Evolutionary conservation across 139 green algal genomes (phyloP), one percentile per base, ranked within the genome.

Genomic region (Chlamydomonas sp.): DNA sequence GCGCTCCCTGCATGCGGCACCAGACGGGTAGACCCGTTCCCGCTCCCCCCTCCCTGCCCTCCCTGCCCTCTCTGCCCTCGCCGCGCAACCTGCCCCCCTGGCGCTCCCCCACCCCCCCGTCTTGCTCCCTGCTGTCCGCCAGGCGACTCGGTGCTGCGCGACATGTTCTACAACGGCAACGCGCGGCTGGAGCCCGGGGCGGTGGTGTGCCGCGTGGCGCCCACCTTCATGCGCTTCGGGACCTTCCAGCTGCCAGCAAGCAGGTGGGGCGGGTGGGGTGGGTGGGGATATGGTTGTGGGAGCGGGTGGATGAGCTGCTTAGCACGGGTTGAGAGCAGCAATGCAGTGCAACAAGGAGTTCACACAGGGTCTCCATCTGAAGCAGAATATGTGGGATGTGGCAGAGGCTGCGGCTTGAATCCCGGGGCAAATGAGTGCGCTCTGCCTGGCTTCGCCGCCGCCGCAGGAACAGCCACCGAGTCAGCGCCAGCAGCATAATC

Each of bases 201-300:
- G 17, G 87, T 93, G 66, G 74, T 98, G 75, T 97, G 93, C 88
- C 94, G 97, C 16, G 91, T 99, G 64, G 91, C 96, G 5, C 95
- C 93, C 0, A 96, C 87, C 68, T 99, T 98, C 78, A 90, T 99
- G 61, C 91, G 97, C 57, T 99, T 99, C 86, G 97, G 97, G 18
- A 96, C 94, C 84, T 99, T 99, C 93, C 94, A 99, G 91, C 89
- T 99, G 75, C 97, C 95, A 0, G 95, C 93, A 10, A 93, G 85
- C 15, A 78, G 91, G 31, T 20, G 94, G 91, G 0, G 87, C 66
- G 16, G 87, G 89, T 5, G 77, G 97, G 85, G 49, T 86, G 49
- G 17, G 74, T 9, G 20, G 67, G 67, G 10, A 18, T 68, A 9
- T 62, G 4, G 63, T 60, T 49, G 31, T 49, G 31, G 31, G 73